Percentiles rank a stretch among this genome's conserved stretches.
phyloP scores from a whole-genome alignment of 805 yeast genomes.

The Saccharomycopsis amapae region DNA sequence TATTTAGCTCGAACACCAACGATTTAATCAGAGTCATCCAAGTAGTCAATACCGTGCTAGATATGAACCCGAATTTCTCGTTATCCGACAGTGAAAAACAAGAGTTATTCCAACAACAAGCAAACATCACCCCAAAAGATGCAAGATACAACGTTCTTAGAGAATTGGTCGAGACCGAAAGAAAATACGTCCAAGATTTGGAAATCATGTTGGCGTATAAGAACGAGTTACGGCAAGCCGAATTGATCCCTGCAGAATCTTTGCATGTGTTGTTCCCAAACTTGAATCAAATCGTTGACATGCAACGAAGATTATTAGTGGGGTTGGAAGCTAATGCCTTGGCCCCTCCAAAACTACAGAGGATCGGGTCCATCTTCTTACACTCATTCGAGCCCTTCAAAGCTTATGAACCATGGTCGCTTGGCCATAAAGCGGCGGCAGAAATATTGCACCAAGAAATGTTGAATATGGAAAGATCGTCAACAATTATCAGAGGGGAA shows the following conservation, averaged over 20 bases:
- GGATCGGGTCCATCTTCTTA: conserved; percentile 83
- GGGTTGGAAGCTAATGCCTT: conserved; percentile 84
- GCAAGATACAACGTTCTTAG: conserved; percentile 69
- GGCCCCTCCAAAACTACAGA: conserved; percentile 66
- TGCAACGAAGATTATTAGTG: conserved; percentile 81
- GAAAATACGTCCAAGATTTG: conserved; percentile 87
- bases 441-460: conserved; percentile 56
- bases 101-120: conserved; percentile 8
- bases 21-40: conserved; percentile 68
- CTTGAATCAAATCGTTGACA: conserved; percentile 74
- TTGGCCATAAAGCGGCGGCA: conserved; percentile 81
- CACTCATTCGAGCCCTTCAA: conserved; percentile 75
- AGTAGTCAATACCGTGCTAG: conserved; percentile 61
- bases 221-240: conserved; percentile 57
- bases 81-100: conserved; percentile 25
- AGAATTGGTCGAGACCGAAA: conserved; percentile 83
- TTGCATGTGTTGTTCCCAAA: conserved; percentile 81
- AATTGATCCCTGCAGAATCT: conserved; percentile 68
- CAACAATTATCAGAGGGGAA: conserved; percentile 66
- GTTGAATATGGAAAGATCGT: conserved; percentile 47
- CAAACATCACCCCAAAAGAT: conserved; percentile 32
- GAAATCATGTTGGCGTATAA: conserved; percentile 67
- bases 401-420: conserved; percentile 90
- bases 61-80: conserved; percentile 39
- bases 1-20: conserved; percentile 73